Conservation (phyloP, 1,284 basidiomycete genomes). For the Ceratorhiza oryzae-sativae region DNA sequence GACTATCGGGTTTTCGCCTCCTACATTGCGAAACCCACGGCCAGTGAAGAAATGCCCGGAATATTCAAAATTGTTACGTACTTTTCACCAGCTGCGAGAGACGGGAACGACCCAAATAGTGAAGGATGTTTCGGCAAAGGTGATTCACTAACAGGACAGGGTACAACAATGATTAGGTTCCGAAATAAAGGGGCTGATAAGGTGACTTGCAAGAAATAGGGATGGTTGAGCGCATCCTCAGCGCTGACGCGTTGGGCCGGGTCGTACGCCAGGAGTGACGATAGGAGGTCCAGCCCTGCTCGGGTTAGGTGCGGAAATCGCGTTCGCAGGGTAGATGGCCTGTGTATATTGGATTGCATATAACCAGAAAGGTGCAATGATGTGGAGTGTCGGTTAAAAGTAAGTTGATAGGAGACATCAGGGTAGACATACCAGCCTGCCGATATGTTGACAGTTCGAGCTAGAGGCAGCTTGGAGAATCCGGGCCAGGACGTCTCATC, state of each 20-base stretch:
- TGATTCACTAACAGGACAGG: slow-evolving; percentile 69
- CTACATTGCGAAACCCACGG: slow-evolving; percentile 52
- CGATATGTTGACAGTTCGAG: slow-evolving; percentile 74
- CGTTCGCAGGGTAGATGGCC: slow-evolving; percentile 56
- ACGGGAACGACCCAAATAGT: slow-evolving; percentile 95
- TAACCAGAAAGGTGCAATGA: slow-evolving; percentile 21
- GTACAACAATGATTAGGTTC: slow-evolving; percentile 12
- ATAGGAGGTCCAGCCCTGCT: slow-evolving; percentile 87
- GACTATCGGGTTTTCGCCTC: slow-evolving; percentile 76
- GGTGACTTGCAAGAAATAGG: slow-evolving; percentile 82
- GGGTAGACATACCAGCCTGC: slow-evolving; percentile 62
- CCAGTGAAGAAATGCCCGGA: not conserved
- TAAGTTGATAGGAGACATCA: not conserved
- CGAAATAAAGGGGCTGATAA: slow-evolving; percentile 8
- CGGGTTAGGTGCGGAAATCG: slow-evolving; percentile 80
- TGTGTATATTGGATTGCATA: slow-evolving; percentile 42
- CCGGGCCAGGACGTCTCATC: slow-evolving; percentile 88
- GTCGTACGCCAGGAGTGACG: slow-evolving; percentile 86
- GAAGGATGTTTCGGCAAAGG: slow-evolving; percentile 98
- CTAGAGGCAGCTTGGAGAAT: slow-evolving; percentile 76
- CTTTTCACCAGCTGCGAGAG: slow-evolving; percentile 96
- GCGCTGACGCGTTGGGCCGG: slow-evolving; percentile 85
- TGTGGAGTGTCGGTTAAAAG: not conserved
- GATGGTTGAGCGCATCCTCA: slow-evolving; percentile 87
- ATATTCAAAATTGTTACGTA: slow-evolving; percentile 54